Base-by-base conservation (phyloP, 371 early-diverging fungal species). In the Ordospora colligata region DNA sequence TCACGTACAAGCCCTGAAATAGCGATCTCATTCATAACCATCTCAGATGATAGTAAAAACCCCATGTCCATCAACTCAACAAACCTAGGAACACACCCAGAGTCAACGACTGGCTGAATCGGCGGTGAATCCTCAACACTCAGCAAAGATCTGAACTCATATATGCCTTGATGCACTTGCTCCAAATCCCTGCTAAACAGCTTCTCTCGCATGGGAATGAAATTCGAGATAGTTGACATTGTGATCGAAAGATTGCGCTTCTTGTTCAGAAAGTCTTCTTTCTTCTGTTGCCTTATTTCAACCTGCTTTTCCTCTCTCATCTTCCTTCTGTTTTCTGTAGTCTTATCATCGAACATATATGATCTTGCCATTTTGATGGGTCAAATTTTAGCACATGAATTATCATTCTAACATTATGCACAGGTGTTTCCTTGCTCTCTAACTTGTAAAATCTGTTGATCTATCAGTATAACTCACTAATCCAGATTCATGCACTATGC, bases 71-170 rank as follows among this genome's bases (percentile, higher is more conserved):
- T 85, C 77, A 97, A 93, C 84, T 94, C 90, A 43, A 96, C 93
- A 85, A 97, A 94, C 63, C 90, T 87, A 11, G 96, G 92, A 12
- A 96, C 90, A 49, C 94, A 94, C 27, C 93, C 93, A 76, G 90
- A 89, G 54, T 85, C 87, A 79, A 99, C 94, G 47, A 97, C 94
- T 80, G 91, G 91, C 73, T 92, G 91, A 80, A 99, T 97, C 43
- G 98, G 99, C 45, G 99, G 97, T 84, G 91, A 91, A 69, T 87
- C 89, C 85, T 96, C 97, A 80, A 95, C 94, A 46, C 95, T 93
- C 43, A 99, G 89, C 14, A 95, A 86, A 83, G 93, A 93, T 82
- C 99, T 88, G 87, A 97, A 96, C 69, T 89, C 88, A 14, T 91
- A 90, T 22, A 91, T 92, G 25, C 95, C 92, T 25, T 87, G 82